Percentiles rank a stretch among this genome's conserved stretches.
Conservation (phyloP, 805 yeast genomes). For the Lipomyces spencermartinsiae region DNA sequence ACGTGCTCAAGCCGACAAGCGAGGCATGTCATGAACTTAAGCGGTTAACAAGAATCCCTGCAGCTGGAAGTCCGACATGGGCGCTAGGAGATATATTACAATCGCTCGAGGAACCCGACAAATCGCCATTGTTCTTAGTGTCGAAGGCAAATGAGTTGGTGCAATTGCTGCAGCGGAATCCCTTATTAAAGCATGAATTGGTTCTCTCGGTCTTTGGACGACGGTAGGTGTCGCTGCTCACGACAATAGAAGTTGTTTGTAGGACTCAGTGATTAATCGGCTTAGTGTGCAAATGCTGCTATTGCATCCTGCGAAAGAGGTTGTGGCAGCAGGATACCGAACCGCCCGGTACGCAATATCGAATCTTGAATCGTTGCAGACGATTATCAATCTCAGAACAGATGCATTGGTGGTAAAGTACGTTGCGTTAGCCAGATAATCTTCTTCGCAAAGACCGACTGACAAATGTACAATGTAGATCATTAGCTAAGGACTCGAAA, state of each 20-base stretch:
- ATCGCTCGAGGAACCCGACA: conserved; percentile 58
- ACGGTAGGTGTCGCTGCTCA: conserved; percentile 20
- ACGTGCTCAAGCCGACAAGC: not conserved
- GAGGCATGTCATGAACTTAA: not conserved
- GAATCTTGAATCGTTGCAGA: conserved; percentile 59
- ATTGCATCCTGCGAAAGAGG: conserved; percentile 61
- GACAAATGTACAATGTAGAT: conserved; percentile 32
- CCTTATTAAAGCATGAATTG: conserved; percentile 68
- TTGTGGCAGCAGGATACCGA: conserved; percentile 77
- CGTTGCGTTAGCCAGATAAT: conserved; percentile 5
- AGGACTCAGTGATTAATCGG: not conserved
- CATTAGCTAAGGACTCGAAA: conserved; percentile 65
- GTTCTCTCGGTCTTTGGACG: conserved; percentile 48
- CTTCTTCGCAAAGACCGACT: not conserved
- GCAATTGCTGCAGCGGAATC: conserved; percentile 59
- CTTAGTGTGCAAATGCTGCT: conserved; percentile 66
- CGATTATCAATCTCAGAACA: conserved; percentile 60
- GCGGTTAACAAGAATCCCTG: not conserved
- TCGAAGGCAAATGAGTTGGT: conserved; percentile 72
- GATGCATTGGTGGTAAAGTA: conserved; percentile 65
- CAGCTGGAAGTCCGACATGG: conserved; percentile 60
- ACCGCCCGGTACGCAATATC: conserved; percentile 69
- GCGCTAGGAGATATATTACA: conserved; percentile 66
- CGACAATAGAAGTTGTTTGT: not conserved
- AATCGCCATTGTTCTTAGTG: conserved; percentile 58